Conservation (phyloP, 2,329 filamentous ascomycete genomes). For the Diaporthe longicolla region DNA sequence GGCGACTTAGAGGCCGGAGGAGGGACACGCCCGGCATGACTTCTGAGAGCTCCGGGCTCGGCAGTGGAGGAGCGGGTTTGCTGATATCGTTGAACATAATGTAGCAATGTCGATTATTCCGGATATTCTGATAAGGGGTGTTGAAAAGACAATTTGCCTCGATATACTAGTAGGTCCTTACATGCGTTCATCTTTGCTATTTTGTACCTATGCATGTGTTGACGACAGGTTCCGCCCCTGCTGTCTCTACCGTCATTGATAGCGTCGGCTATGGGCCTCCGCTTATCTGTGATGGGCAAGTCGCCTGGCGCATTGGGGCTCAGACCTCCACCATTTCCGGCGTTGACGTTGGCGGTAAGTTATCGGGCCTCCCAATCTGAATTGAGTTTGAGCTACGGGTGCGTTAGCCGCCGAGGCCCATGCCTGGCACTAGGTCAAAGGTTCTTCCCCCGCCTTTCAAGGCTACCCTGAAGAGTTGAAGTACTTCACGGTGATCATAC, state of each 20-base stretch:
- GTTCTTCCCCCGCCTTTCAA: neutral
- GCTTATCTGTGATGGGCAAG: neutral
- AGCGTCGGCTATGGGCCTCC: neutral
- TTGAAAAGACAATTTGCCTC: neutral
- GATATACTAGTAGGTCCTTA: too few species aligned
- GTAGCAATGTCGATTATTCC: neutral
- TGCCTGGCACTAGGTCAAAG: neutral
- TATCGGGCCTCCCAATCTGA: neutral
- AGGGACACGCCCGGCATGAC: slow-evolving; percentile 35
- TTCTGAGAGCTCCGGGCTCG: slow-evolving; percentile 34
- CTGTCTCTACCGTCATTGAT: neutral
- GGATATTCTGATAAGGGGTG: neutral
- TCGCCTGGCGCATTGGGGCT: too few species aligned
- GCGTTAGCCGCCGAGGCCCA: slow-evolving; percentile 12
- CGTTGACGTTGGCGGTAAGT: slow-evolving; percentile 3
- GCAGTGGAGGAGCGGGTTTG: slow-evolving; percentile 39
- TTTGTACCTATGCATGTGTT: slow-evolving; percentile 7
- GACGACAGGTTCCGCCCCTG: neutral
- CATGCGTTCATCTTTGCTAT: neutral
- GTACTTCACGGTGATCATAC: slow-evolving; percentile 2
- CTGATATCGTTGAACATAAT: slow-evolving; percentile 39
- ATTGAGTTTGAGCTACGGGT: slow-evolving; percentile 12
- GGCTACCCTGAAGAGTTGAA: neutral
- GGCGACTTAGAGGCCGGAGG: slow-evolving; percentile 47
- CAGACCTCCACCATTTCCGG: neutral